phyloP scores from a whole-genome alignment of 352 stramenopile genomes.

The Globisporangium uncinulatum region DNA sequence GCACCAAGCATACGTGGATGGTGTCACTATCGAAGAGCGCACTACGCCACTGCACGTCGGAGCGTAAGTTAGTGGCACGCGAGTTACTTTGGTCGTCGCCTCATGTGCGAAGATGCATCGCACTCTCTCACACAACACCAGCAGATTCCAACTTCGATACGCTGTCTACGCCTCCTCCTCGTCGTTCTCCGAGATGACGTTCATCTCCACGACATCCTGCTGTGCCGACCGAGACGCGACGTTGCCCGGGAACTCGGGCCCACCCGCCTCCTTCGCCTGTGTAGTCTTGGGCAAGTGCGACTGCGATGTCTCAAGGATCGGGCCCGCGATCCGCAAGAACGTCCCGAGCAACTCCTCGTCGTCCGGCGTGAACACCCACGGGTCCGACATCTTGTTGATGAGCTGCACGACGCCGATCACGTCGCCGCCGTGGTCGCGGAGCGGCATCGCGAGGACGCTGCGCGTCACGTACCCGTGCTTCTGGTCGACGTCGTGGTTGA shows the following conservation, averaged over 20 bases:
- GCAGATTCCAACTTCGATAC: not conserved
- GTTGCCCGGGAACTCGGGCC: constrained; percentile 60
- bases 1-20: too few species aligned
- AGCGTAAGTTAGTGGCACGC: too few species aligned
- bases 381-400: constrained; percentile 82
- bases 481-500: constrained; percentile 88
- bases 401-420: constrained; percentile 86
- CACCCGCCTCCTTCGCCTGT: constrained; percentile 33
- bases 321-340: constrained; percentile 86
- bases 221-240: constrained; percentile 20
- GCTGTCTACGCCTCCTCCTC: constrained; percentile 53
- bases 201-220: constrained; percentile 67
- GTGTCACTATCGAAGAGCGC: too few species aligned
- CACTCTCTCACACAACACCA: not conserved
- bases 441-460: constrained; percentile 84
- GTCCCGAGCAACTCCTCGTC: constrained; percentile 84
- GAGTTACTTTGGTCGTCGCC: too few species aligned
- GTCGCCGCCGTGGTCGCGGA: constrained; percentile 64
- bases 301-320: constrained; percentile 84
- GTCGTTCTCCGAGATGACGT: constrained; percentile 76
- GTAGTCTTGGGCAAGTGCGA: constrained; percentile 58
- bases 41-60: too few species aligned
- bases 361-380: constrained; percentile 72
- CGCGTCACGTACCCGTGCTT: constrained; percentile 85
- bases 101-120: too few species aligned